Evolutionary conservation across 2,329 filamentous ascomycete species (phyloP).

Genomic region (Colletotrichum navitas): DNA sequence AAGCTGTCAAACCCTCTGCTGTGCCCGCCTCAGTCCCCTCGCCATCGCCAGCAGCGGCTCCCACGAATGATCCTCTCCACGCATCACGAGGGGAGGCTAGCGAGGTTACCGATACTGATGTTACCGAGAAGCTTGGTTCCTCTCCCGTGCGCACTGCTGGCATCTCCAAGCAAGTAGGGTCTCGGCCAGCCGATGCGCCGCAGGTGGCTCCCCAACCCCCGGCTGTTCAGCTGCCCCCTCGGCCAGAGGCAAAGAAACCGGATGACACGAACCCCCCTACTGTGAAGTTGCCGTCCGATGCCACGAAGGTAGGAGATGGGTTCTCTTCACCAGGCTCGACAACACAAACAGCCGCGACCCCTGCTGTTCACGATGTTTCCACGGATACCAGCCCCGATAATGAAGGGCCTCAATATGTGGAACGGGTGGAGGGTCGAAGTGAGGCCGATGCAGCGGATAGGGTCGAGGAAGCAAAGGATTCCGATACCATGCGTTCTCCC

Average conservation of each 20-base stretch:
- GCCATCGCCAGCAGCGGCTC: background rate
- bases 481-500: conserved; percentile 23
- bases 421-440: conserved; percentile 56
- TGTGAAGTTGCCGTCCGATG: conserved; percentile 54
- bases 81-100: conserved; percentile 32
- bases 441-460: conserved; percentile 53
- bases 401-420: conserved; percentile 69
- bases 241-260: conserved; percentile 52
- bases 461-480: conserved; percentile 43
- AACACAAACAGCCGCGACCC: conserved; percentile 79
- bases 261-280: conserved; percentile 43
- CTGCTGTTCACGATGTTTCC: conserved; percentile 75
- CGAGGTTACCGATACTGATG: conserved; percentile 1
- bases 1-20: conserved; percentile 10
- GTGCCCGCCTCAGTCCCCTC: conserved; percentile 1
- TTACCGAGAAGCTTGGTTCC: background rate
- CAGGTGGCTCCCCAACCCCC: background rate
- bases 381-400: conserved; percentile 81
- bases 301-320: conserved; percentile 56
- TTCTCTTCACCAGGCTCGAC: conserved; percentile 74
- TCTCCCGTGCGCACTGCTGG: background rate
- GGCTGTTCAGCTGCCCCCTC: conserved; percentile 40
- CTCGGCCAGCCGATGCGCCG: conserved; percentile 13
- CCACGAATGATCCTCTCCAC: conserved; percentile 29
- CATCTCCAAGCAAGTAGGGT: conserved; percentile 26